Evolutionary conservation across 2,329 filamentous ascomycete species (phyloP), one percentile per base, ranked within the genome.

Genomic region (Xylariaceae sp.): DNA sequence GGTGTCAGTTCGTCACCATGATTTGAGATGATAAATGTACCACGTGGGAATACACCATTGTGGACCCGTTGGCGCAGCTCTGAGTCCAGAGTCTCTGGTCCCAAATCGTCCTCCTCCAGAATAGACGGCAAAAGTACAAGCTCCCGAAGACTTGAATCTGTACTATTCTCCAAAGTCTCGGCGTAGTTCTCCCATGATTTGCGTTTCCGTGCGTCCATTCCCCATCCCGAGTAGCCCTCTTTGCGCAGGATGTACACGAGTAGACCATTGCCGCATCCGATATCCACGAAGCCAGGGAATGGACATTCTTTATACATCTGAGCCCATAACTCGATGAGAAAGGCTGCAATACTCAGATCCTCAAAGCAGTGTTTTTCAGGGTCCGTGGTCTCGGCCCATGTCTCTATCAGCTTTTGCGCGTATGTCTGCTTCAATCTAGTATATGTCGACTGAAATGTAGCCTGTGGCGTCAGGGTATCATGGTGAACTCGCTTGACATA

Each of bases 1-100:
- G 88, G 82, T 0, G 93, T 98, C 12, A 98, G 77, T 68, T 98
- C 91, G 63, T 98, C 93, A 10, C 92, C 92, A 64, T 98, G 93
- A 62, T 98, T 98, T 39, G 90, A 95, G 52, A 98, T 86, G 58
- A 98, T 89, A 66, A 98, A 98, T 0, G 89, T 94, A 22, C 82
- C 81, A 14, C 66, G 63, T 0, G 80, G 74, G 59, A 97, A 95
- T 8, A 74, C 60, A 27, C 92, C 93, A 50, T 73, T 65, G 57
- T 81, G 75, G 14, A 73, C 62, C 21, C 60, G 52, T 17, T 55
- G 50, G 27, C 60, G 45, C 40, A 40, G 54, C 42, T 56, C 54
- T 37, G 41, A 39, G 23, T 48, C 48, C n/a, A n/a, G n/a, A 16
- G 37, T n/a, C 19, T 40, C 21, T 10, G 4, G 27, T 37, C 45